A percentile compares a stretch with the other conserved stretches of the same genome.
These are phyloP conservation scores for Schwanniomyces sp. DNA, from an alignment of 805 yeast genomes.

Conservation along the genomic window DNA sequence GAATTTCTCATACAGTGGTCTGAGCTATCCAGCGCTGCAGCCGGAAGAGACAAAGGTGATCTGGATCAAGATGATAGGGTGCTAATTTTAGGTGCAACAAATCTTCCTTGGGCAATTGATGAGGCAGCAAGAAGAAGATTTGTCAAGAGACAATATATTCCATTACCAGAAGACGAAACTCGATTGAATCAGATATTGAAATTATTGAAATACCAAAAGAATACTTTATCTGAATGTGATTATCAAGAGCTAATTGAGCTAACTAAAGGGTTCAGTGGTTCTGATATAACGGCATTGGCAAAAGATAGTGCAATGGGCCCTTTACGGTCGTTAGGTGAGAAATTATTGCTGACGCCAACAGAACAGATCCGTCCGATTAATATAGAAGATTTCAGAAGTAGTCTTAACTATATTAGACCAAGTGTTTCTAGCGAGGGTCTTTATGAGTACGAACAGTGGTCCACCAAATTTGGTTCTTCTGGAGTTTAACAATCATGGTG, in stretches of 20 bases:
- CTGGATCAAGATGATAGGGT: conserved; percentile 58
- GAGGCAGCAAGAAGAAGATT: conserved; percentile 95
- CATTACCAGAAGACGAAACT: conserved; percentile 87
- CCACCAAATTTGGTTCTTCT: conserved; percentile 78
- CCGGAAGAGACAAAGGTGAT: conserved; percentile 58
- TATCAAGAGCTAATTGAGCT: conserved; percentile 56
- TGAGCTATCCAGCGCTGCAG: conserved; percentile 83
- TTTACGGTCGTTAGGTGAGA: conserved; percentile 83
- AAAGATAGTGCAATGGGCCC: conserved; percentile 99
- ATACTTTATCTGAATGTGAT: conserved; percentile 65
- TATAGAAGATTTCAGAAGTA: conserved; percentile 68
- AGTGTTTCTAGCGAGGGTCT: conserved; percentile 86
- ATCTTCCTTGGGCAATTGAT: conserved; percentile 95
- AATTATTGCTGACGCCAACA: conserved; percentile 64
- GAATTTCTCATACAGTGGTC: conserved; percentile 96
- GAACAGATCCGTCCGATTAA: conserved; percentile 77
- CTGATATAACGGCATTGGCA: conserved; percentile 89
- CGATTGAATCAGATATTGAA: conserved; percentile 68
- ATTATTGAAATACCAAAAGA: conserved; percentile 69
- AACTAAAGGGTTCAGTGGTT: conserved; percentile 85
- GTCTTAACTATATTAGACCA: conserved; percentile 80
- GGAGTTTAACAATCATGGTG: conserved; percentile 53
- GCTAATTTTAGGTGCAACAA: conserved; percentile 90
- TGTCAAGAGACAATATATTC: conserved; percentile 89
- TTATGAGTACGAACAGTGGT: conserved; percentile 84